Conservation (phyloP, 441 rosid species). For the Gossypium gossypioides region DNA sequence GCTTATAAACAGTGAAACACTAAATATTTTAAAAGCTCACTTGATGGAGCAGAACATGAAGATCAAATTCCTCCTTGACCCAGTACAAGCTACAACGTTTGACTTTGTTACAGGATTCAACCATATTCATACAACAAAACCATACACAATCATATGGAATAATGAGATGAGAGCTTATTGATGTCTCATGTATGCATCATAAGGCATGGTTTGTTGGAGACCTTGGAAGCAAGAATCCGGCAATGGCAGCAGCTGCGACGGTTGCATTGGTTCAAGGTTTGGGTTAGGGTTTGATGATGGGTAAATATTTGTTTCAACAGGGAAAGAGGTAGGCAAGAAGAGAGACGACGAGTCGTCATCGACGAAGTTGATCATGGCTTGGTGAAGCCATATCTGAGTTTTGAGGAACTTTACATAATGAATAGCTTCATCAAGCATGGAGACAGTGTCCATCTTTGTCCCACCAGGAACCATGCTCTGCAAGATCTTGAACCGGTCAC, state of each 20-base stretch:
- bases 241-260: conserved; percentile 6
- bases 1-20: not conserved
- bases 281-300: conserved; percentile 1
- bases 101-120: not conserved
- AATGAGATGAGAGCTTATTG: not conserved
- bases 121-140: not conserved
- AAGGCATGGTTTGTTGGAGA: conserved; percentile 11
- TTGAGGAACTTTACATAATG: conserved; percentile 77
- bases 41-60: not conserved
- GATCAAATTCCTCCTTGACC: not conserved
- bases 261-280: not conserved
- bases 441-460: conserved; percentile 73
- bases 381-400: conserved; percentile 66
- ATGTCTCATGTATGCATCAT: conserved; percentile 10
- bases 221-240: conserved; percentile 19
- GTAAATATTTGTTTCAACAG: not conserved
- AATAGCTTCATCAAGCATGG: conserved; percentile 81
- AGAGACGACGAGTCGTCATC: conserved; percentile 18
- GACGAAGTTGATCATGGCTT: conserved; percentile 25
- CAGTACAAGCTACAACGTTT: not conserved
- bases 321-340: not conserved
- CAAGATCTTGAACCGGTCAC: conserved; percentile 70
- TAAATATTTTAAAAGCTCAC: no score
- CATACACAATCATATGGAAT: not conserved
- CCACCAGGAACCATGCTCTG: conserved; percentile 82